Base-by-base conservation (phyloP, 2,329 filamentous ascomycete species). In the Stagonosporopsis chrysanthemi region DNA sequence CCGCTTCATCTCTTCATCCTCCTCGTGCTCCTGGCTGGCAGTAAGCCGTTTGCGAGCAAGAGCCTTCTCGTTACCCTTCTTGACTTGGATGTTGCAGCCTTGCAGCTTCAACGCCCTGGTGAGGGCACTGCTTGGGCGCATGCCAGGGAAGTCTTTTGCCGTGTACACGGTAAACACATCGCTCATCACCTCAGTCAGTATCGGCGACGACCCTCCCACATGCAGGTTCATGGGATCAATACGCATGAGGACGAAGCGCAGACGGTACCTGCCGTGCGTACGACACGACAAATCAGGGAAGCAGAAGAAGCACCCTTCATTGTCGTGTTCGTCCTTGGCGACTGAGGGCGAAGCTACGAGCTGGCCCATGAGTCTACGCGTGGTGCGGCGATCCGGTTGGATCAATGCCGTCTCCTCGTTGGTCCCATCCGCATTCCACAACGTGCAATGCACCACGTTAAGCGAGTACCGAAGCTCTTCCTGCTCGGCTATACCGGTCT, bases 111-210 rank as follows among this genome's bases (percentile, higher is more conserved):
- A 79, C 29, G 84, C 82, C 73, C 90, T 90, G 1, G 91, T 91
- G 35, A 95, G 77, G 17, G 84, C 81, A 24, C 89, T 92, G 73
- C 89, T 92, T 1, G 90, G 87, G 55, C 88, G 83, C 90, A 95
- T 95, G 6, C 91, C 91, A 0, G 90, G 90, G 58, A 95, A 95
- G 70, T 94, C 90, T 72, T 94, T 95, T 40, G 91, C 91, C 40
- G 89, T 92, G 74, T 89, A 93, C 7, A 93, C 90, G 12, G 85
- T 87, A 70, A 95, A 93, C n/a, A 87, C 79, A 15, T 90, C 86
- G 69, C 87, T 91, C 77, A 87, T 83, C 15, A 81, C 77, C 56
- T 79, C 79, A 7, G 81, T 81, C n/a, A 83, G 77, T 49, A 81
- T 81, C 5, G 78, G 78, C 35, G 79, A 80, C 48, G 75, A 78